These are phyloP conservation scores for Castanospermum australe DNA, from an alignment of 306 rosid genomes.

Conservation along the genomic window DNA sequence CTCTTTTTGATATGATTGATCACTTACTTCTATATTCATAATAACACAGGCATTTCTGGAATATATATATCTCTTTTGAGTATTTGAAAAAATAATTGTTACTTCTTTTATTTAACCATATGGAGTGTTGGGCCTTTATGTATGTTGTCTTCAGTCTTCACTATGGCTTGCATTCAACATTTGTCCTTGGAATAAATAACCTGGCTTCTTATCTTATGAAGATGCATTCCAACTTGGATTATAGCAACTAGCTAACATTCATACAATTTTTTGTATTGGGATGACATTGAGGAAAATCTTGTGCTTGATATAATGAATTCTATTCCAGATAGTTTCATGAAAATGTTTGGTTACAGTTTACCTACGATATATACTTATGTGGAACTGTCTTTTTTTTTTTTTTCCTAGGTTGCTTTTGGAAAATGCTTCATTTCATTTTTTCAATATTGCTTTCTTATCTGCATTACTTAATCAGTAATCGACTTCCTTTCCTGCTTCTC, in stretches of 20 bases:
- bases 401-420: no score
- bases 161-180: background rate
- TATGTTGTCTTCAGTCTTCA: background rate
- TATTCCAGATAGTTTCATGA: background rate
- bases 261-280: background rate
- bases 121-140: background rate
- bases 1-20: background rate
- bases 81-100: background rate
- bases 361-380: background rate
- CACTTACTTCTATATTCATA: background rate
- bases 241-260: background rate
- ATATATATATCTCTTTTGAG: background rate
- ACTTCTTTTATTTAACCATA: background rate
- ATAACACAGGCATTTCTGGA: background rate
- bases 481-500: background rate
- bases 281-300: background rate
- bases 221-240: background rate
- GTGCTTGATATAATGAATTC: background rate
- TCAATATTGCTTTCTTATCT: conserved; percentile 1
- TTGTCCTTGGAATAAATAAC: conserved; percentile 13
- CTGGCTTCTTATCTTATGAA: background rate
- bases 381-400: background rate
- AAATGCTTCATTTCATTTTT: conserved; percentile 1
- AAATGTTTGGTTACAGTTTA: background rate
- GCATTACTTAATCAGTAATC: background rate